Conservation (phyloP, 192 early-diverging fungal genomes). For the Entophlyctis luteolus region DNA sequence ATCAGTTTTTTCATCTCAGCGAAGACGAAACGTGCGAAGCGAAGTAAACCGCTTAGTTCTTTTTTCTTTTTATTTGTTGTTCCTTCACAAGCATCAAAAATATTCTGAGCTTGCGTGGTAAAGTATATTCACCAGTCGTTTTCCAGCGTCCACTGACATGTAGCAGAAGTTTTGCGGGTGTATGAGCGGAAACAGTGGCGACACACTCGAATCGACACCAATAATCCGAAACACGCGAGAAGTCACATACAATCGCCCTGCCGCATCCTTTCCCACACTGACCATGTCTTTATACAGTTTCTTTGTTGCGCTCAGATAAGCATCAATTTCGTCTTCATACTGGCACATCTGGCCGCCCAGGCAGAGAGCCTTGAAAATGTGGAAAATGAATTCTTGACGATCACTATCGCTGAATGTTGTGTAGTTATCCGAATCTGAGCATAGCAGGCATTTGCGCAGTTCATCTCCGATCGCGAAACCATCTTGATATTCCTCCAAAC, state of each 20-base stretch:
- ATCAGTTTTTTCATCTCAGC: too few relatives aligned
- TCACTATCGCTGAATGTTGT: slow-evolving; percentile 35
- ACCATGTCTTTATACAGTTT: slow-evolving; percentile 53
- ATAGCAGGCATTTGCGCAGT: slow-evolving; percentile 44
- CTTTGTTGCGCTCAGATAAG: slow-evolving; percentile 46
- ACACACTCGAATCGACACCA: slow-evolving; percentile 32
- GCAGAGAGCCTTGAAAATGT: slow-evolving; percentile 46
- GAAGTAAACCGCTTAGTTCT: too few relatives aligned
- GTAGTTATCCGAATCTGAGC: slow-evolving; percentile 36
- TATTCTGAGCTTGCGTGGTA: slow-evolving; percentile 52
- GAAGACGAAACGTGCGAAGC: too few relatives aligned
- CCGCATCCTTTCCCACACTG: slow-evolving; percentile 40
- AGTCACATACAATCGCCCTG: slow-evolving; percentile 30
- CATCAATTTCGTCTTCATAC: slow-evolving; percentile 50
- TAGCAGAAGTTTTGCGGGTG: slow-evolving; percentile 61
- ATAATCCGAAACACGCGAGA: slow-evolving; percentile 42
- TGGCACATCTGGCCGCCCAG: slow-evolving; percentile 53
- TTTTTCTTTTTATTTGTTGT: not conserved
- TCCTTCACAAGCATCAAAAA: slow-evolving; percentile 27
- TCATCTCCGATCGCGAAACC: slow-evolving; percentile 48
- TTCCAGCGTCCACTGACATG: slow-evolving; percentile 44
- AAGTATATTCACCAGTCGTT: slow-evolving; percentile 40
- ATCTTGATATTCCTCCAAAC: slow-evolving; percentile 47
- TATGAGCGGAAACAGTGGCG: slow-evolving; percentile 52
- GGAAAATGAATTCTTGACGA: slow-evolving; percentile 50